phyloP scores from a whole-genome alignment of 202 grass and related monocot genomes.

The Elaeis oleifera region DNA sequence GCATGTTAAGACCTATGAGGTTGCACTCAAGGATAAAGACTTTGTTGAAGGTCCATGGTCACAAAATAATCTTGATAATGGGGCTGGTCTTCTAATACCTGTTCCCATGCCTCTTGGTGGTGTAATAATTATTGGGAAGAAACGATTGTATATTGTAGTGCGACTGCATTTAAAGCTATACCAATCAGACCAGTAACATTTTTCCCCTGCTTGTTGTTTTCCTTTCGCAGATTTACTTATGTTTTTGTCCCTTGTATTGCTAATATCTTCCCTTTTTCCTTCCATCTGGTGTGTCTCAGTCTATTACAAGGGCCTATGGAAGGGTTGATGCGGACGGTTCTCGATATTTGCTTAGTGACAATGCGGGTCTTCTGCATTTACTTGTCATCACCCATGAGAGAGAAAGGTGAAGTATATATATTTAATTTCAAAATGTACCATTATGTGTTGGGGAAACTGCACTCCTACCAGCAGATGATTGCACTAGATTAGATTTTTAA shows the following conservation, averaged over 20 bases:
- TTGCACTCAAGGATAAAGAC: slow-evolving; percentile 96
- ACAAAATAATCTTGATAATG: slow-evolving; percentile 96
- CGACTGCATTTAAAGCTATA: slow-evolving; percentile 87
- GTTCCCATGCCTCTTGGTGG: slow-evolving; percentile 87
- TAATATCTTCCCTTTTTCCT: slow-evolving; percentile 18
- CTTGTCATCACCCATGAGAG: slow-evolving; percentile 94
- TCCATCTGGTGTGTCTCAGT: slow-evolving; percentile 36
- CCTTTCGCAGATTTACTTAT: not conserved
- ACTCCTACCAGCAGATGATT: too few species aligned
- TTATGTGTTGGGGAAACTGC: too few species aligned
- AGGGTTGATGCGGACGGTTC: slow-evolving; percentile 95
- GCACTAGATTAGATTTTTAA: too few species aligned
- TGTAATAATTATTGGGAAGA: slow-evolving; percentile 98
- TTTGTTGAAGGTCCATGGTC: slow-evolving; percentile 98
- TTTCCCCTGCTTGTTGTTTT: not conserved
- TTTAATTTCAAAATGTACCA: too few species aligned
- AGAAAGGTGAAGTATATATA: slow-evolving; percentile 40
- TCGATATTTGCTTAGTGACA: slow-evolving; percentile 90
- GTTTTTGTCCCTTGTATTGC: not conserved
- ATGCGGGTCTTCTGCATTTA: slow-evolving; percentile 77
- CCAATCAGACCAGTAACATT: slow-evolving; percentile 74
- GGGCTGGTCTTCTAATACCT: slow-evolving; percentile 85
- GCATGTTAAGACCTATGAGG: slow-evolving; percentile 96
- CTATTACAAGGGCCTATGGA: slow-evolving; percentile 90
- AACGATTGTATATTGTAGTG: slow-evolving; percentile 88